phyloP scores from a whole-genome alignment of 1,284 basidiomycete genomes.

The Pseudozyma tsukubaensis region DNA sequence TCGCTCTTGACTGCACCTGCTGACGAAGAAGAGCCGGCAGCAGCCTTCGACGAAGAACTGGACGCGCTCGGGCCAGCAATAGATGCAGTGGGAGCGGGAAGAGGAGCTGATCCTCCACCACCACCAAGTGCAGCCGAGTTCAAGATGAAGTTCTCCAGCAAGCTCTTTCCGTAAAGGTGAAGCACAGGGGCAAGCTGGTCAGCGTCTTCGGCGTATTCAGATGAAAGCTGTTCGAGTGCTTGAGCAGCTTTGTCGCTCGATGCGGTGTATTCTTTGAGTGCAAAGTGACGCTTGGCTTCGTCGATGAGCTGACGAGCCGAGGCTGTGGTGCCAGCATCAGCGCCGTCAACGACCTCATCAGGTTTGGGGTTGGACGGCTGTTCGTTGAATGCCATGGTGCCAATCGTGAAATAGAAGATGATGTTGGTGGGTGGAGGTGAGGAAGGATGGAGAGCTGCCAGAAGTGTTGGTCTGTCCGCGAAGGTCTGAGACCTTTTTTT shows the following conservation, averaged over 20 bases:
- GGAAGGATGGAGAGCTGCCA: neutral
- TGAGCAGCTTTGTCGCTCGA: slow-evolving; percentile 55
- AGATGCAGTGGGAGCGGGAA: slow-evolving; percentile 24
- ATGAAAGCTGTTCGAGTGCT: slow-evolving; percentile 56
- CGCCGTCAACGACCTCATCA: neutral
- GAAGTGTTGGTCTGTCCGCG: slow-evolving; percentile 28
- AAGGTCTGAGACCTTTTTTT: neutral
- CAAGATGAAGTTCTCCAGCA: slow-evolving; percentile 63
- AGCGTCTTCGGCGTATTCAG: slow-evolving; percentile 54
- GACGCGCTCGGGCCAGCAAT: slow-evolving; percentile 12
- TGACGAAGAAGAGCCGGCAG: slow-evolving; percentile 19
- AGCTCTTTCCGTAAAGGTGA: slow-evolving; percentile 62
- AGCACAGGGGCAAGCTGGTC: slow-evolving; percentile 61
- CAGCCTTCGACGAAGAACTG: slow-evolving; percentile 21
- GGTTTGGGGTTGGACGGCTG: slow-evolving; percentile 34
- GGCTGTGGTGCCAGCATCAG: slow-evolving; percentile 1
- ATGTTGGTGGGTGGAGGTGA: slow-evolving; percentile 4
- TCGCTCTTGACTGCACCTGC: slow-evolving; percentile 36
- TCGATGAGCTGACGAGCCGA: slow-evolving; percentile 52
- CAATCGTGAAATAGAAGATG: neutral
- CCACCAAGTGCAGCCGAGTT: slow-evolving; percentile 63
- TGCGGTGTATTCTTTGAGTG: slow-evolving; percentile 56
- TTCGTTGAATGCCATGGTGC: slow-evolving; percentile 46
- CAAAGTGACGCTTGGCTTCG: slow-evolving; percentile 58
- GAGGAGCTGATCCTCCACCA: slow-evolving; percentile 47